Conservation (phyloP, 2,329 filamentous ascomycete genomes). For the Ilyonectria robusta region DNA sequence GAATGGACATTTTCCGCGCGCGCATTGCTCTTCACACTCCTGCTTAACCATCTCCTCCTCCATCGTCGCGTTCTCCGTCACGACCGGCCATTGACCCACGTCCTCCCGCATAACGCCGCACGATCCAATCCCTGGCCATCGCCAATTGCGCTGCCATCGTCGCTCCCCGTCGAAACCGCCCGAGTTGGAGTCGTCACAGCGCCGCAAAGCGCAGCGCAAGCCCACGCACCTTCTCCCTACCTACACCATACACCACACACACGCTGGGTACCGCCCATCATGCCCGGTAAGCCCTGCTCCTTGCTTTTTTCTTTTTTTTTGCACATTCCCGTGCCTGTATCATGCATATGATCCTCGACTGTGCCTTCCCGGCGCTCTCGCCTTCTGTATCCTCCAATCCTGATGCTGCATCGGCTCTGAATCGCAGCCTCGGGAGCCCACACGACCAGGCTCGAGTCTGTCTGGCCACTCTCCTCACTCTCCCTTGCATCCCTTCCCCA, state of each 20-base stretch:
- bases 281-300: slow-evolving; percentile 27
- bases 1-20: slow-evolving; percentile 21
- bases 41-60: slow-evolving; percentile 4
- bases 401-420: slow-evolving; percentile 5
- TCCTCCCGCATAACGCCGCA: background rate
- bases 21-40: slow-evolving; percentile 17
- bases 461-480: slow-evolving; percentile 14
- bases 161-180: slow-evolving; percentile 14
- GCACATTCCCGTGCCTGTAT: background rate
- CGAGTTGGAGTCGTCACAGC: slow-evolving; percentile 18
- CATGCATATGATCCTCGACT: background rate
- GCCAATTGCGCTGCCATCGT: slow-evolving; percentile 16
- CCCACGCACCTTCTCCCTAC: background rate
- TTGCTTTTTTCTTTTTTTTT: background rate
- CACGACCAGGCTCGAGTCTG: slow-evolving; percentile 14
- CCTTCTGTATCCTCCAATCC: slow-evolving; percentile 3
- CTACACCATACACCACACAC: background rate
- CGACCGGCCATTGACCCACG: slow-evolving; percentile 5
- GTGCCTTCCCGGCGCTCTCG: background rate
- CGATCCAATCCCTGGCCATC: background rate
- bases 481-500: slow-evolving; percentile 16
- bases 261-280: slow-evolving; percentile 19
- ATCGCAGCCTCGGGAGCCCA: slow-evolving; percentile 19
- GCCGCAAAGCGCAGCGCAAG: slow-evolving; percentile 24
- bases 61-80: slow-evolving; percentile 4